Evolutionary conservation across 75 land plant genomes (phyloP).

Genomic region (Adiantum capillusveneris): DNA sequence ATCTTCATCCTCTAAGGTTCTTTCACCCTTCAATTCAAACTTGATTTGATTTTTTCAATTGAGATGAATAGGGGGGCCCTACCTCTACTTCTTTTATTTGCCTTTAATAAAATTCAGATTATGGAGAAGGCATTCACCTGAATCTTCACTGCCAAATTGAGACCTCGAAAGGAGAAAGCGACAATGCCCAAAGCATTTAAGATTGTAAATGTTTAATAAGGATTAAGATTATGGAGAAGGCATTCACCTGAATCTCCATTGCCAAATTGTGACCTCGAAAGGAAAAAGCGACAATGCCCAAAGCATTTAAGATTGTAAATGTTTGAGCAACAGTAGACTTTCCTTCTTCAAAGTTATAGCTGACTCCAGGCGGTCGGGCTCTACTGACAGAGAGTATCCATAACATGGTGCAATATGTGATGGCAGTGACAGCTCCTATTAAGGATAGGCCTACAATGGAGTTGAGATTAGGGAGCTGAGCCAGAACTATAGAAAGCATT

Average conservation of each 20-base stretch:
- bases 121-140: no score
- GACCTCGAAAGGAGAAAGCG: neutral
- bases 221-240: neutral
- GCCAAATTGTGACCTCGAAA: constrained; percentile 91
- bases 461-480: constrained; percentile 97
- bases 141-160: neutral
- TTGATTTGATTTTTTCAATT: no score
- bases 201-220: no score
- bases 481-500: constrained; percentile 42
- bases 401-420: constrained; percentile 60
- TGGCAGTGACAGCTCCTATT: constrained; percentile 71
- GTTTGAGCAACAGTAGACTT: constrained; percentile 11
- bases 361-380: constrained; percentile 38
- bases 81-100: no score
- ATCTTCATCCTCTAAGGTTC: no score
- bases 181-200: no score
- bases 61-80: no score
- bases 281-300: constrained; percentile 83
- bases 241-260: constrained; percentile 78
- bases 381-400: constrained; percentile 64
- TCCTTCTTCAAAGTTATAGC: constrained; percentile 30
- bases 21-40: no score
- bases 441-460: constrained; percentile 86
- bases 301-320: constrained; percentile 56
- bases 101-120: no score